Evolutionary conservation across 306 rosid genomes (phyloP).

Genomic region (Cucurbita argyrosperma): DNA sequence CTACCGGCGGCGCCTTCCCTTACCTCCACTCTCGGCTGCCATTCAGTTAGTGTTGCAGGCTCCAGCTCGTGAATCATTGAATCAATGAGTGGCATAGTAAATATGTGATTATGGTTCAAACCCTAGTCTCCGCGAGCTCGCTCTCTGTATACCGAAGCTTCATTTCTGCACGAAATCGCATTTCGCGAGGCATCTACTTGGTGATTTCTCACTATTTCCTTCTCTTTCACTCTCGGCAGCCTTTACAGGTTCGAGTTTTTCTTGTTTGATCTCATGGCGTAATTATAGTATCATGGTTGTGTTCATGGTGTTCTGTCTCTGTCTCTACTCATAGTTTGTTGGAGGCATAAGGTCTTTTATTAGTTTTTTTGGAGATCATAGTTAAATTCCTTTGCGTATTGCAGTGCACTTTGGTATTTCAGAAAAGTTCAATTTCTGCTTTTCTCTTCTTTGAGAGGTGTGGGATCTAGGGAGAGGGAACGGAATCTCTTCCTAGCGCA

Average conservation of each 20-base stretch:
- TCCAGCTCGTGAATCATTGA: neutral
- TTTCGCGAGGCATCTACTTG: neutral
- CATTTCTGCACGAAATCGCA: neutral
- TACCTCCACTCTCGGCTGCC: neutral
- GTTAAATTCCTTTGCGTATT: neutral
- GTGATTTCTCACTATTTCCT: constrained; percentile 6
- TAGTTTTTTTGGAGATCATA: neutral
- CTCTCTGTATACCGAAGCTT: neutral
- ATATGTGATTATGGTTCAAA: neutral
- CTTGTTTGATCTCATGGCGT: neutral
- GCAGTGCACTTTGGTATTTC: neutral
- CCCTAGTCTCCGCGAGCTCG: neutral
- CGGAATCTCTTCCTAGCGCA: no score
- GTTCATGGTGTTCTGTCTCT: neutral
- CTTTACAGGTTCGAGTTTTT: constrained; percentile 23
- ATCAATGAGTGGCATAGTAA: neutral
- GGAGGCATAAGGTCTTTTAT: neutral
- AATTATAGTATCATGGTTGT: neutral
- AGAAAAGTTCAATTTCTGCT: neutral
- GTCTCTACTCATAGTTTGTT: neutral
- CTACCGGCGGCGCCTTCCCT: neutral
- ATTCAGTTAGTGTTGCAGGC: neutral
- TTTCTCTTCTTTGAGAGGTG: neutral
- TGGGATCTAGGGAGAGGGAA: no score
- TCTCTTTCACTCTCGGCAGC: constrained; percentile 3